Percentiles rank a stretch among this genome's conserved stretches.
These are phyloP conservation scores for Naganishia friedmannii DNA, from an alignment of 768 basidiomycete species.

Conservation along the genomic window DNA sequence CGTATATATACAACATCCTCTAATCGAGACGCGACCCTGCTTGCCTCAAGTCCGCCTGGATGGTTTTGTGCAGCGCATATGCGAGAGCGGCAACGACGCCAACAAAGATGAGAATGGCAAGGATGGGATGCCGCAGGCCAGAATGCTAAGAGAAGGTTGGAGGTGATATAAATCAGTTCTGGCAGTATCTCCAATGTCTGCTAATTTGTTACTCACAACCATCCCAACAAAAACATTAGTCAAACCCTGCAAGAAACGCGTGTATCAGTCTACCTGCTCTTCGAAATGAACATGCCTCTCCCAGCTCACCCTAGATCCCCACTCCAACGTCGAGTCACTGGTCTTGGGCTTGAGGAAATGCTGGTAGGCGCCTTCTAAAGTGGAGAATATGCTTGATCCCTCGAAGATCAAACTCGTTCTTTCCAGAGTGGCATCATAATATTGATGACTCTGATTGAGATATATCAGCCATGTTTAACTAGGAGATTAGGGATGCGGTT, in stretches of 20 bases:
- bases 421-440: conserved; percentile 67
- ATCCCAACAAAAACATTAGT: conserved; percentile 66
- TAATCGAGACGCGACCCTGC: conserved; percentile 22
- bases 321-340: conserved; percentile 44
- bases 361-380: conserved; percentile 65
- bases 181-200: conserved; percentile 36
- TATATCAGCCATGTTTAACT: background rate
- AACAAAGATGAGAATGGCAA: conserved; percentile 13
- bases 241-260: background rate
- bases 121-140: conserved; percentile 20
- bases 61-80: conserved; percentile 23
- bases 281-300: background rate
- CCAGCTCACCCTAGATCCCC: conserved; percentile 43
- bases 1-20: background rate
- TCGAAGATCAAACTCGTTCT: conserved; percentile 63
- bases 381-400: conserved; percentile 61
- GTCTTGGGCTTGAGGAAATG: conserved; percentile 46
- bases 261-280: background rate
- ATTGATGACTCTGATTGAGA: conserved; percentile 62
- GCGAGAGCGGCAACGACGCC: conserved; percentile 12
- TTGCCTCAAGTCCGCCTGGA: conserved; percentile 18
- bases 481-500: background rate
- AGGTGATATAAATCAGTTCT: background rate
- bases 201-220: conserved; percentile 60
- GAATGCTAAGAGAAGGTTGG: background rate